phyloP scores from a whole-genome alignment of 768 basidiomycete genomes.

The Jaapia argillacea region DNA sequence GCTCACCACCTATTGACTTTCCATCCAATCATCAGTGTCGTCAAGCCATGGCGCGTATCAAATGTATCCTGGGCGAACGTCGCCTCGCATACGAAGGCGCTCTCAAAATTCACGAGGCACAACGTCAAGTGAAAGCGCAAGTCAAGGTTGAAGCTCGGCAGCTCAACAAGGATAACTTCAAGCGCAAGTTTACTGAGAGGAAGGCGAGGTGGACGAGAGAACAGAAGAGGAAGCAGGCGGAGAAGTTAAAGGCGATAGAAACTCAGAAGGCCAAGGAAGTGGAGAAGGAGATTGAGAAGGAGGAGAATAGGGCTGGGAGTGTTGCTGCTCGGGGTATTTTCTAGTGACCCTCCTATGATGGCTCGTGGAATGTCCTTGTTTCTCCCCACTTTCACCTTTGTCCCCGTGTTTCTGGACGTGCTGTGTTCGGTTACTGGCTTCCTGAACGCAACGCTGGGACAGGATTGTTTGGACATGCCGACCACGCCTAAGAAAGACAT shows the following conservation, averaged over 20 bases:
- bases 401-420: too few species aligned
- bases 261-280: constrained; percentile 3
- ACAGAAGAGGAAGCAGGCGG: constrained; percentile 1
- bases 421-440: too few species aligned
- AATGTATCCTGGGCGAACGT: constrained; percentile 85
- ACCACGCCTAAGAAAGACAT: constrained; percentile 37
- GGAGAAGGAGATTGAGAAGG: constrained; percentile 3
- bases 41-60: constrained; percentile 92
- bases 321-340: constrained; percentile 13
- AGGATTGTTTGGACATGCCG: constrained; percentile 18
- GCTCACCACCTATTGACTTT: not conserved
- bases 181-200: not conserved
- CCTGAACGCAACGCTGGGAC: too few species aligned
- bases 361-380: too few species aligned
- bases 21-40: constrained; percentile 47
- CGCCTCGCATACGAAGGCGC: constrained; percentile 77
- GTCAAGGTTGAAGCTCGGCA: constrained; percentile 4
- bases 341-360: too few species aligned
- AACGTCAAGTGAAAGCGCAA: constrained; percentile 6
- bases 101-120: constrained; percentile 14
- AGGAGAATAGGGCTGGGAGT: constrained; percentile 5
- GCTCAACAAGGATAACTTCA: not conserved
- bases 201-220: not conserved
- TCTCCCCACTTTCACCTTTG: too few species aligned
- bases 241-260: constrained; percentile 2